Conservation (phyloP, 1,284 basidiomycete species). For the Agaricales sp. region DNA sequence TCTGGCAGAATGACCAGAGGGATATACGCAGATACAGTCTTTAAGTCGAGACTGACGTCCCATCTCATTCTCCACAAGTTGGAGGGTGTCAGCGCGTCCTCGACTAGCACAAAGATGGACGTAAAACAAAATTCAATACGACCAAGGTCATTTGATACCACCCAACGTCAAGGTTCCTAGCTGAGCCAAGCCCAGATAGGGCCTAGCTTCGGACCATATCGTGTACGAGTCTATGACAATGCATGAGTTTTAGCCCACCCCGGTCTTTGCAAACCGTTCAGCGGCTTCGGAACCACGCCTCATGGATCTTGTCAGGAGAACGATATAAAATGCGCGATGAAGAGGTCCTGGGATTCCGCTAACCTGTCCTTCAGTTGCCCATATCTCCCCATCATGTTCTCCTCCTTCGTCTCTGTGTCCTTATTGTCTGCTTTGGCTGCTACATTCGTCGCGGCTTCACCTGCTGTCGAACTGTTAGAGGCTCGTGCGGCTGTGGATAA, state of each 20-base stretch:
- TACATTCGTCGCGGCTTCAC: neutral
- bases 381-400: neutral
- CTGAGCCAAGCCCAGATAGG: neutral
- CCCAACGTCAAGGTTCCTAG: slow-evolving; percentile 8
- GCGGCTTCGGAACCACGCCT: neutral
- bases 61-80: too few relatives aligned
- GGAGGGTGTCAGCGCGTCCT: too few relatives aligned
- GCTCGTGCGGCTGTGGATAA: neutral
- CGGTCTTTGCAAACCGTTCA: neutral
- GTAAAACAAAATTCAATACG: too few relatives aligned
- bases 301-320: neutral
- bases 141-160: neutral
- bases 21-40: too few relatives aligned
- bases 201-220: neutral
- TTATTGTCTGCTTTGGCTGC: too few relatives aligned
- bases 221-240: neutral
- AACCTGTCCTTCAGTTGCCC: neutral
- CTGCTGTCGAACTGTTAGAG: neutral
- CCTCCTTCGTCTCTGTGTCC: too few relatives aligned
- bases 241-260: neutral
- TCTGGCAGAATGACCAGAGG: too few relatives aligned
- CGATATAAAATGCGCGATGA: neutral
- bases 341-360: neutral
- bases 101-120: too few relatives aligned
- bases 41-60: too few relatives aligned